phyloP scores from a whole-genome alignment of 768 basidiomycete genomes.

The Kwoniella newhampshirensis region DNA sequence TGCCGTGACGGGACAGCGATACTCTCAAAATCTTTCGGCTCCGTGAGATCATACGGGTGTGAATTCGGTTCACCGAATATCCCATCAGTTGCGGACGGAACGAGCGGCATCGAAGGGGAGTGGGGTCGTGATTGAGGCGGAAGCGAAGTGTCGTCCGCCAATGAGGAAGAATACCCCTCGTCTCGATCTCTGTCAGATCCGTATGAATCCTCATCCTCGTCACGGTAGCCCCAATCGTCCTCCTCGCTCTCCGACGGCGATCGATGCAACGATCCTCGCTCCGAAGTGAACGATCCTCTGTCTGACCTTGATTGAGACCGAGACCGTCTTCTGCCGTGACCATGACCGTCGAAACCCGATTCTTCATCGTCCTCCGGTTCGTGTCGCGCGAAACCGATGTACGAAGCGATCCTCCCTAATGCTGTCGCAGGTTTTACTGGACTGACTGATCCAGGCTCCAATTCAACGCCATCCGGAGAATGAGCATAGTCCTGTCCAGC shows the following conservation, averaged over 20 bases:
- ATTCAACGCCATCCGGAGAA: conserved; percentile 5
- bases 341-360: conserved; percentile 16
- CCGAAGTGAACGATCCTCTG: conserved; percentile 36
- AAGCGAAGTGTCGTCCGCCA: conserved; percentile 52
- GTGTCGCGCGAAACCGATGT: conserved; percentile 39
- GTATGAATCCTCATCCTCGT: conserved; percentile 43
- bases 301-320: conserved; percentile 35
- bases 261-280: conserved; percentile 20
- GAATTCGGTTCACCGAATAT: conserved; percentile 48
- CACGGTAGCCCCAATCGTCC: conserved; percentile 50
- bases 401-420: conserved; percentile 38
- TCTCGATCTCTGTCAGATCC: conserved; percentile 43
- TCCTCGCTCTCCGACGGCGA: conserved; percentile 41
- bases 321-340: conserved; percentile 13
- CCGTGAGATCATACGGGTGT: conserved; percentile 21
- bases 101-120: conserved; percentile 49
- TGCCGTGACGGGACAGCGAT: conserved; percentile 60
- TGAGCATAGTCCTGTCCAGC: conserved; percentile 1
- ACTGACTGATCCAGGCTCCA: conserved; percentile 10
- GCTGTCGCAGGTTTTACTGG: conserved; percentile 31
- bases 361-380: conserved; percentile 40
- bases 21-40: conserved; percentile 42
- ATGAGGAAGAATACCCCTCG: conserved; percentile 50
- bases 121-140: conserved; percentile 53
- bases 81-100: conserved; percentile 42